Evolutionary conservation across 2,329 filamentous ascomycete genomes (phyloP).

Genomic region (Cordyceps farinosa): DNA sequence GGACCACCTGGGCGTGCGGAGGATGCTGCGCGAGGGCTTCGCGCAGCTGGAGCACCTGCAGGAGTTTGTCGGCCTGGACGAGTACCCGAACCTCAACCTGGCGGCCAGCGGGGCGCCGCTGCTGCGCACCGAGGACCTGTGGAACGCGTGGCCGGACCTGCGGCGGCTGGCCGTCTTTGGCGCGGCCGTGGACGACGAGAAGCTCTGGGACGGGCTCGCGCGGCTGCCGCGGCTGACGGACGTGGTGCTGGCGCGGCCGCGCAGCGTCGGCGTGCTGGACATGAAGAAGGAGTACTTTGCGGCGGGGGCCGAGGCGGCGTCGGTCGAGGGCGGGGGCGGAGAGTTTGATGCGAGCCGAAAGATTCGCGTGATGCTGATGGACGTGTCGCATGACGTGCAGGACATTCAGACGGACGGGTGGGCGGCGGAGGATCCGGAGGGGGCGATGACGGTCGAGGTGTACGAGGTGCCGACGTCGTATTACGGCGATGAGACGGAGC

Average conservation of each 20-base stretch:
- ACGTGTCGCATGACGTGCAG: slow-evolving; percentile 26
- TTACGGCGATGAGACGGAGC: slow-evolving; percentile 36
- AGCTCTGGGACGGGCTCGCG: slow-evolving; percentile 39
- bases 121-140: slow-evolving; percentile 30
- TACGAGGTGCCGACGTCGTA: slow-evolving; percentile 39
- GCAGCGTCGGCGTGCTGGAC: slow-evolving; percentile 31
- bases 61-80: slow-evolving; percentile 45
- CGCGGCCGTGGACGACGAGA: slow-evolving; percentile 34
- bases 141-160: slow-evolving; percentile 42
- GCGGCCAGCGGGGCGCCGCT: background rate
- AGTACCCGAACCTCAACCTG: slow-evolving; percentile 34
- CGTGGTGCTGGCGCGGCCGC: slow-evolving; percentile 40
- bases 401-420: slow-evolving; percentile 30
- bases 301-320: slow-evolving; percentile 24
- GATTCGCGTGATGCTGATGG: slow-evolving; percentile 31
- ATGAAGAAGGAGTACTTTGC: slow-evolving; percentile 42
- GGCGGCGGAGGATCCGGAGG: slow-evolving; percentile 34
- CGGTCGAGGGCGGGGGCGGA: slow-evolving; percentile 23
- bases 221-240: slow-evolving; percentile 36
- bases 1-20: slow-evolving; percentile 39
- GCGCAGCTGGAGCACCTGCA: slow-evolving; percentile 39
- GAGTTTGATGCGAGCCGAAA: background rate
- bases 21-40: slow-evolving; percentile 44
- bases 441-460: slow-evolving; percentile 36
- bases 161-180: slow-evolving; percentile 42